Evolutionary conservation across 2,329 filamentous ascomycete species (phyloP).

Genomic region (Arthrinium puccinioides): DNA sequence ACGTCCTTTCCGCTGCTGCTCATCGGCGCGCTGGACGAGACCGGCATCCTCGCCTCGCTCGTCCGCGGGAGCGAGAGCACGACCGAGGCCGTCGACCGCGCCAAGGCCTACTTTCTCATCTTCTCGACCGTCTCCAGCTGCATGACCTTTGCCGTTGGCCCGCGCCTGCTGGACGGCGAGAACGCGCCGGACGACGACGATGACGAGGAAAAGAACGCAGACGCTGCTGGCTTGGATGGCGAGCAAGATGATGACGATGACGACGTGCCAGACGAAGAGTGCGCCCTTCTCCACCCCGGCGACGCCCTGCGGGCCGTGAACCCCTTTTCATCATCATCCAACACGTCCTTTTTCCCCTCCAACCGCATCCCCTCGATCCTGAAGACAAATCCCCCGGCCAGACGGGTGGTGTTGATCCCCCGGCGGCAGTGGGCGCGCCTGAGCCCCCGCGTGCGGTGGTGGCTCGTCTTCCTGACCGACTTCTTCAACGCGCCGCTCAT

Average conservation of each 20-base stretch:
- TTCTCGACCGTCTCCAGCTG: constrained; percentile 57
- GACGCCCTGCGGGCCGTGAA: constrained; percentile 7
- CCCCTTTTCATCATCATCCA: constrained; percentile 10
- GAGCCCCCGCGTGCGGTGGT: constrained; percentile 20
- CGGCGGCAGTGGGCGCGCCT: constrained; percentile 19
- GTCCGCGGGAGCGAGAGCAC: constrained; percentile 32
- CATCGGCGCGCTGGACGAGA: constrained; percentile 33
- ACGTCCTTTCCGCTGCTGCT: constrained; percentile 38
- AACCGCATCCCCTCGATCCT: constrained; percentile 4
- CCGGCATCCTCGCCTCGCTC: constrained; percentile 47
- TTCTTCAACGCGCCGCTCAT: constrained; percentile 57
- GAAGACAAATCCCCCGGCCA: constrained; percentile 7
- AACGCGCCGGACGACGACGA: constrained; percentile 25
- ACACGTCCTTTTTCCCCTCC: constrained; percentile 22
- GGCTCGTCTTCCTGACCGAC: constrained; percentile 27
- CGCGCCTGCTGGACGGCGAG: constrained; percentile 44
- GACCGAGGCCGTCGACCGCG: constrained; percentile 44
- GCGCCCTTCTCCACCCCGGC: constrained; percentile 36
- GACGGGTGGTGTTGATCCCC: constrained; percentile 18
- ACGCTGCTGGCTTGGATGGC: constrained; percentile 9
- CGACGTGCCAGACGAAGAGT: constrained; percentile 34
- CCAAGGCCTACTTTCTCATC: constrained; percentile 59
- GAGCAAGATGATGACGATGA: constrained; percentile 27
- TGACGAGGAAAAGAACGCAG: constrained; percentile 12
- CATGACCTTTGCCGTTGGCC: constrained; percentile 57